These are phyloP conservation scores for Aspergillus kassunensis DNA, from an alignment of 495 filamentous ascomycete genomes.

Conservation along the genomic window DNA sequence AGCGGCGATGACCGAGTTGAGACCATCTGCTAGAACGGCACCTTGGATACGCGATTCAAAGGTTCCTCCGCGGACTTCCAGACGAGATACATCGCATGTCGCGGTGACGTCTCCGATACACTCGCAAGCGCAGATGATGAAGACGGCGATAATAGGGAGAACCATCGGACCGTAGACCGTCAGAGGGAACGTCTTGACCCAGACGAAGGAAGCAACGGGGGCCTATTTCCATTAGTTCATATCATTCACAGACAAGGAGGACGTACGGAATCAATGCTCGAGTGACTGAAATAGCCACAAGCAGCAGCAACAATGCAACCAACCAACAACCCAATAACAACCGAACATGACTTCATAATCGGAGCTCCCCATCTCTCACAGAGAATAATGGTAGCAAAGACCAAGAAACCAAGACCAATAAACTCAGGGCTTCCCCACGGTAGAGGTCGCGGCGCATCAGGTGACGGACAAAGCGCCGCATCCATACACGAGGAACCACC, in stretches of 20 bases:
- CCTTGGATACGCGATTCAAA: slow-evolving; percentile 92
- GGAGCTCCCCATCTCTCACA: slow-evolving; percentile 82
- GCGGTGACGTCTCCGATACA: slow-evolving; percentile 68
- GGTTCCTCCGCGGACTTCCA: slow-evolving; percentile 71
- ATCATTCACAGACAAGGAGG: background rate
- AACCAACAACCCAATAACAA: slow-evolving; percentile 75
- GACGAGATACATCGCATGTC: slow-evolving; percentile 71
- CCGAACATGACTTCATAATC: slow-evolving; percentile 68
- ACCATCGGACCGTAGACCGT: slow-evolving; percentile 79
- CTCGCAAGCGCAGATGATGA: slow-evolving; percentile 85
- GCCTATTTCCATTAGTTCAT: too few relatives aligned
- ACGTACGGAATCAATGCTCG: slow-evolving; percentile 54
- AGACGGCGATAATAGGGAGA: slow-evolving; percentile 78
- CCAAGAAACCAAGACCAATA: slow-evolving; percentile 84
- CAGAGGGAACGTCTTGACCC: slow-evolving; percentile 84
- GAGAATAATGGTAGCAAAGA: slow-evolving; percentile 81
- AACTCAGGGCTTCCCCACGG: slow-evolving; percentile 87
- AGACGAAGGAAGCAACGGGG: slow-evolving; percentile 80
- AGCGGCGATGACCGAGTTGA: slow-evolving; percentile 75
- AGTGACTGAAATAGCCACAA: slow-evolving; percentile 73
- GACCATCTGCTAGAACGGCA: slow-evolving; percentile 68
- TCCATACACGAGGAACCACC: slow-evolving; percentile 63
- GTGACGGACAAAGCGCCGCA: slow-evolving; percentile 65
- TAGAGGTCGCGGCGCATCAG: slow-evolving; percentile 71
- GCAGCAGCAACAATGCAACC: slow-evolving; percentile 87